Conservation (phyloP, 2,329 filamentous ascomycete species). For the Plectosphaerella cucumerina region DNA sequence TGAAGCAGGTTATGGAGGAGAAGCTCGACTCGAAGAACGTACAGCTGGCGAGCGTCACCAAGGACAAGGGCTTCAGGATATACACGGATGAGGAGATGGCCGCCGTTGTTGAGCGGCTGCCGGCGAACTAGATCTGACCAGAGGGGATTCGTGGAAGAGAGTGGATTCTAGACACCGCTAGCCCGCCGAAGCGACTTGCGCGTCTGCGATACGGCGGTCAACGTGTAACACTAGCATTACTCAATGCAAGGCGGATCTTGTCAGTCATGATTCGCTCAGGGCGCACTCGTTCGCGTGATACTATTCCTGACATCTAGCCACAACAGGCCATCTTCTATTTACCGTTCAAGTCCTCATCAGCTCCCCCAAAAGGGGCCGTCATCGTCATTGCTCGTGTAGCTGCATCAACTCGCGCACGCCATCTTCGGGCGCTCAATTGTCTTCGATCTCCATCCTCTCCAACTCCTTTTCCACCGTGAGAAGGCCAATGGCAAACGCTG, state of each 20-base stretch:
- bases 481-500: slow-evolving; percentile 75
- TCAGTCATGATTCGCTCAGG: no score
- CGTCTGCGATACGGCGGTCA: slow-evolving; percentile 1
- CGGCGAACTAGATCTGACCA: slow-evolving; percentile 47
- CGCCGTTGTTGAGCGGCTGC: slow-evolving; percentile 79
- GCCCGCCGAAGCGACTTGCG: neutral
- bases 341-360: no score
- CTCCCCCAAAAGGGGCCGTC: no score
- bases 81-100: slow-evolving; percentile 98
- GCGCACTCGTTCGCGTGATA: no score
- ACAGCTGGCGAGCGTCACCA: slow-evolving; percentile 94
- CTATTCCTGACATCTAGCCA: no score
- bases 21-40: slow-evolving; percentile 99
- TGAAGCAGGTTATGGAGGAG: slow-evolving; percentile 99
- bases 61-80: slow-evolving; percentile 97
- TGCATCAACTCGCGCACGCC: no score
- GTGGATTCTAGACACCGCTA: neutral
- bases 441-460: slow-evolving; percentile 52
- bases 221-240: slow-evolving; percentile 1
- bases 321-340: no score
- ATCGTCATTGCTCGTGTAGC: no score
- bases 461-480: slow-evolving; percentile 76
- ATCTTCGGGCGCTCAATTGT: slow-evolving; percentile 3
- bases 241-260: neutral
- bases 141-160: neutral